Conservation (phyloP, 768 basidiomycete species). For the Gloeostereum incarnatum region DNA sequence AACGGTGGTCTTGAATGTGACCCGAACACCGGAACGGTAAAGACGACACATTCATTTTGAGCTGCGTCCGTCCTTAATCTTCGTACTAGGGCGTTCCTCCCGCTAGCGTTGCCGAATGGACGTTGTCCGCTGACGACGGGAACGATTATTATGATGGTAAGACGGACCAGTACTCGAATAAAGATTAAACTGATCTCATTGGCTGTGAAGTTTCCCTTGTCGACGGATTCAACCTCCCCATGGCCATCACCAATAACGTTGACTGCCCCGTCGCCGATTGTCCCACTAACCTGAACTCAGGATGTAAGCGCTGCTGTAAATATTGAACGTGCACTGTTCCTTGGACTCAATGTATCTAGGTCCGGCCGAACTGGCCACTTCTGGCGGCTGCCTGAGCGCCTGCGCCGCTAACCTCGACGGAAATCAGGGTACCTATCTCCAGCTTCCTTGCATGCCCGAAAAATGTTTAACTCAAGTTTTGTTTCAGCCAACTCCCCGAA, state of each 20-base stretch:
- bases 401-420: constrained; percentile 35
- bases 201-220: constrained; percentile 44
- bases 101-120: constrained; percentile 61
- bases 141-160: constrained; percentile 54
- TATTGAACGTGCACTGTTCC: constrained; percentile 3
- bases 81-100: constrained; percentile 46
- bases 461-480: background rate
- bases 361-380: constrained; percentile 40
- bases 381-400: constrained; percentile 55
- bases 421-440: too few species aligned
- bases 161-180: constrained; percentile 5
- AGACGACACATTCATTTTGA: background rate
- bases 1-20: constrained; percentile 40
- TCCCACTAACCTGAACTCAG: constrained; percentile 49
- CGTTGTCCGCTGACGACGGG: constrained; percentile 32
- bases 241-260: constrained; percentile 44
- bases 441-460: background rate
- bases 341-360: constrained; percentile 19
- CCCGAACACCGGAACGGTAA: constrained; percentile 28
- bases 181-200: background rate
- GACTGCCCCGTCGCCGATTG: constrained; percentile 50
- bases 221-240: constrained; percentile 57
- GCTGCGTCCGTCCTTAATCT: background rate
- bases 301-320: constrained; percentile 44
- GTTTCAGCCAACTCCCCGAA: constrained; percentile 44